phyloP scores from a whole-genome alignment of 768 basidiomycete genomes.

The Tylopilus plumbeoviolaceoides region DNA sequence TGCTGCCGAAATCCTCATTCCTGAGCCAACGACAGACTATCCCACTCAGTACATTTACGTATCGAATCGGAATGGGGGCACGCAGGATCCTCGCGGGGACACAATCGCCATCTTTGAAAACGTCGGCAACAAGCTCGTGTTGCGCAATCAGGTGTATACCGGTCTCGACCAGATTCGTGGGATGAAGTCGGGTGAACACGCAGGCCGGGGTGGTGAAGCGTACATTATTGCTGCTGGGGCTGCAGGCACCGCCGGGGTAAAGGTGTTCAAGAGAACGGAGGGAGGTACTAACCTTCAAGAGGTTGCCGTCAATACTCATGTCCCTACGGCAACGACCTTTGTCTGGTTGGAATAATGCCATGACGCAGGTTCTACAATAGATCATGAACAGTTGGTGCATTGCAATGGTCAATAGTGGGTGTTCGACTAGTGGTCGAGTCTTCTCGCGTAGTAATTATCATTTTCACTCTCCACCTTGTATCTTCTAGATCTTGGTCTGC shows the following conservation, averaged over 20 bases:
- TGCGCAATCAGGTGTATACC: conserved; percentile 56
- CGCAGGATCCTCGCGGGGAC: conserved; percentile 52
- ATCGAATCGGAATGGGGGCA: conserved; percentile 61
- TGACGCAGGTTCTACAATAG: too few species aligned
- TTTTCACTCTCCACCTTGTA: too few species aligned
- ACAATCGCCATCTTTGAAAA: conserved; percentile 60
- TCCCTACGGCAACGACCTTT: conserved; percentile 51
- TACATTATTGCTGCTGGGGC: conserved; percentile 54
- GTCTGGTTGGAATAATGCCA: conserved; percentile 33
- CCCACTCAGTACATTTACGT: conserved; percentile 56
- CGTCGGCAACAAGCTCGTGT: conserved; percentile 34
- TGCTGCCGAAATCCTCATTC: conserved; percentile 63
- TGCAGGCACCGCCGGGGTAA: conserved; percentile 51
- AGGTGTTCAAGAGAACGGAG: conserved; percentile 52
- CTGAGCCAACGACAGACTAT: conserved; percentile 43
- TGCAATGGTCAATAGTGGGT: too few species aligned
- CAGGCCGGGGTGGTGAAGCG: conserved; percentile 42
- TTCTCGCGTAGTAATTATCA: too few species aligned
- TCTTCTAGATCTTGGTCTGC: too few species aligned
- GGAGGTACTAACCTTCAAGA: conserved; percentile 49
- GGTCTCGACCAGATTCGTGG: conserved; percentile 62
- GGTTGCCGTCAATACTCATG: conserved; percentile 49
- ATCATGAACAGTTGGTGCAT: too few species aligned
- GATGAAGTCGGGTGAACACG: conserved; percentile 52
- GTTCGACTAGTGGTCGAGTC: too few species aligned